phyloP scores from a whole-genome alignment of 2,329 filamentous ascomycete genomes.

The Microdochium paspali region DNA sequence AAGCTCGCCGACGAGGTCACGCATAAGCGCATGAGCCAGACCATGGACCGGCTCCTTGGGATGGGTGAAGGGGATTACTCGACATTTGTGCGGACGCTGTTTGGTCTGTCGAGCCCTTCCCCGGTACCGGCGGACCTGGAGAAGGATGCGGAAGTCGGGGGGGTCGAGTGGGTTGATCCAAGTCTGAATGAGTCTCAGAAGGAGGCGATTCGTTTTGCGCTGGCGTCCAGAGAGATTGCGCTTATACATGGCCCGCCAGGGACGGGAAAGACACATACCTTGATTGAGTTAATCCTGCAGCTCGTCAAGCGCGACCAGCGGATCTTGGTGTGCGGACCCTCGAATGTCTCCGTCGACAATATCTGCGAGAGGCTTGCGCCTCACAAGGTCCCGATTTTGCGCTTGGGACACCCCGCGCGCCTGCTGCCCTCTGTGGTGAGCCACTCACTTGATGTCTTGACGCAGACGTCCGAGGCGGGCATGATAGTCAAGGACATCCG shows the following conservation, averaged over 20 bases:
- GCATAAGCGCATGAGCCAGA: slow-evolving; percentile 53
- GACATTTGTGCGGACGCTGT: slow-evolving; percentile 50
- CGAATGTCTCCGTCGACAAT: slow-evolving; percentile 96
- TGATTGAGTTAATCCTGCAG: slow-evolving; percentile 94
- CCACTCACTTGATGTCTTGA: slow-evolving; percentile 86
- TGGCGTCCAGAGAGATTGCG: slow-evolving; percentile 72
- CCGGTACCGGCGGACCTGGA: slow-evolving; percentile 31
- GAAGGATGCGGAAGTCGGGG: slow-evolving; percentile 29
- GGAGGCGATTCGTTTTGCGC: slow-evolving; percentile 67
- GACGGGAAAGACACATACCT: slow-evolving; percentile 93
- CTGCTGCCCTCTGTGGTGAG: slow-evolving; percentile 79
- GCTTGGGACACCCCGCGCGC: slow-evolving; percentile 86
- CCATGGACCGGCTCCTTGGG: slow-evolving; percentile 49
- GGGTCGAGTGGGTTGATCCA: slow-evolving; percentile 51
- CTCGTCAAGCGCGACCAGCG: slow-evolving; percentile 64
- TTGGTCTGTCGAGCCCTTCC: slow-evolving; percentile 46
- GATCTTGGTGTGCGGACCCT: slow-evolving; percentile 89
- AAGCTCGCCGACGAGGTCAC: slow-evolving; percentile 63
- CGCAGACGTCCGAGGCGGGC: slow-evolving; percentile 81
- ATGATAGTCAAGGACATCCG: slow-evolving; percentile 84
- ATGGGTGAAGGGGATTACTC: slow-evolving; percentile 51
- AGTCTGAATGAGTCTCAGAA: slow-evolving; percentile 58
- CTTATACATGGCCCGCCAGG: slow-evolving; percentile 93
- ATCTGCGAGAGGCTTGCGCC: slow-evolving; percentile 86
- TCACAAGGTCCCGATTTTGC: slow-evolving; percentile 77